A percentile compares a stretch with the other conserved stretches of the same genome.
These are phyloP conservation scores for Eudorina sp. DNA, from an alignment of 139 green algal species.

Conservation along the genomic window DNA sequence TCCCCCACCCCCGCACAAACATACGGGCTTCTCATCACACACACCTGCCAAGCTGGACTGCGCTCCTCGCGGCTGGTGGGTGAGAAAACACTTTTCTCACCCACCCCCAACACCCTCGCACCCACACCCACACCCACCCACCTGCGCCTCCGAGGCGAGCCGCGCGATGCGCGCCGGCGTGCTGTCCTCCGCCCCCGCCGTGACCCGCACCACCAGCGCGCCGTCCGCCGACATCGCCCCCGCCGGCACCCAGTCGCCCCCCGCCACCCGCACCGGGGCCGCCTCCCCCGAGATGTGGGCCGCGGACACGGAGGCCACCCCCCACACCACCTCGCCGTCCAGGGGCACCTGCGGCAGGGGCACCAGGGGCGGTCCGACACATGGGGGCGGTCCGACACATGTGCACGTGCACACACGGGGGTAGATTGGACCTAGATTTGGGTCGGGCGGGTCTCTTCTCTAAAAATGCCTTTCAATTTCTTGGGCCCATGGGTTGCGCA, in stretches of 20 bases:
- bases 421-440: too few relatives aligned
- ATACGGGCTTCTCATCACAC: too few relatives aligned
- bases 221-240: conserved; percentile 80
- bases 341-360: conserved; percentile 77
- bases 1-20: too few relatives aligned
- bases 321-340: conserved; percentile 83
- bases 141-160: conserved; percentile 83
- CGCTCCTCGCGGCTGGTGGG: too few relatives aligned
- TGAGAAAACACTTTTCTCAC: background rate
- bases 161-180: conserved; percentile 87
- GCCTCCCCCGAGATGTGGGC: conserved; percentile 89
- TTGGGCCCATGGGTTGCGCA: too few relatives aligned
- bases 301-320: conserved; percentile 73
- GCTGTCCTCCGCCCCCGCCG: conserved; percentile 65
- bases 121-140: conserved; percentile 19
- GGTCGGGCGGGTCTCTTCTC: too few relatives aligned
- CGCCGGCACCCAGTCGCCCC: conserved; percentile 56
- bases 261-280: conserved; percentile 52
- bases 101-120: background rate
- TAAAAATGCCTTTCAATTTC: too few relatives aligned
- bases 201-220: conserved; percentile 78
- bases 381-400: background rate
- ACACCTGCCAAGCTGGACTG: too few relatives aligned
- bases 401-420: too few relatives aligned
- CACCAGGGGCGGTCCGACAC: background rate